phyloP scores from a whole-genome alignment of 495 filamentous ascomycete species.

The Tuber magnatum region DNA sequence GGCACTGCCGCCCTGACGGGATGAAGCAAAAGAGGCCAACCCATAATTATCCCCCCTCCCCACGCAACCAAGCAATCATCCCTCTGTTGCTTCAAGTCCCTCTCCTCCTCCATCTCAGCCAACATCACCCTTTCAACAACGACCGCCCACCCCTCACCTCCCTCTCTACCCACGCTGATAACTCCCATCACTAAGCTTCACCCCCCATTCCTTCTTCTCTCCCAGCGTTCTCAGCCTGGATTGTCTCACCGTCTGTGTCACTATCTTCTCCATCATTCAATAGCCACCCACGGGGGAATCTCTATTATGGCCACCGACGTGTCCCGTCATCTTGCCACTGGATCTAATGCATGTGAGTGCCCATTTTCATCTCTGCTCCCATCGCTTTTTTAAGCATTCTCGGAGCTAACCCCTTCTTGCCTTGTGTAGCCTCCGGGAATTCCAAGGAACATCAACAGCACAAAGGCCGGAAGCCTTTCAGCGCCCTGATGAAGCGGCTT shows the following conservation, averaged over 20 bases:
- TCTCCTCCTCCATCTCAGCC: neutral
- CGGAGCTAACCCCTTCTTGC: neutral
- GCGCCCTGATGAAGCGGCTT: conserved; percentile 89
- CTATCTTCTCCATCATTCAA: neutral
- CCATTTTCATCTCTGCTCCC: conserved; percentile 5
- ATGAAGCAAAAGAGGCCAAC: neutral
- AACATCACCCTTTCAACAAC: neutral
- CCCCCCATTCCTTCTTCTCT: neutral
- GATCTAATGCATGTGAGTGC: conserved; percentile 8
- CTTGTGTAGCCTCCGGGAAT: neutral
- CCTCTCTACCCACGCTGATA: neutral
- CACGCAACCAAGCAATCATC: neutral
- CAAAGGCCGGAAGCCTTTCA: conserved; percentile 74
- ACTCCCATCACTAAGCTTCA: neutral
- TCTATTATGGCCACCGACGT: conserved; percentile 32
- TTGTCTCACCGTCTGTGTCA: neutral
- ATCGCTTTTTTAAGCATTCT: neutral
- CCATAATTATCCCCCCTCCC: neutral
- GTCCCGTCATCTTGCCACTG: conserved; percentile 20
- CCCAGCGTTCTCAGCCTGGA: neutral
- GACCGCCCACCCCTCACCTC: neutral
- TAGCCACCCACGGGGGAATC: neutral
- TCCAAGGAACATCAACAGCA: conserved; percentile 41
- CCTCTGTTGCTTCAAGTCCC: neutral
- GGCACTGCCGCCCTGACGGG: neutral